Base-by-base conservation (phyloP, 2,329 filamentous ascomycete genomes). In the Aspergillus vadensis region DNA sequence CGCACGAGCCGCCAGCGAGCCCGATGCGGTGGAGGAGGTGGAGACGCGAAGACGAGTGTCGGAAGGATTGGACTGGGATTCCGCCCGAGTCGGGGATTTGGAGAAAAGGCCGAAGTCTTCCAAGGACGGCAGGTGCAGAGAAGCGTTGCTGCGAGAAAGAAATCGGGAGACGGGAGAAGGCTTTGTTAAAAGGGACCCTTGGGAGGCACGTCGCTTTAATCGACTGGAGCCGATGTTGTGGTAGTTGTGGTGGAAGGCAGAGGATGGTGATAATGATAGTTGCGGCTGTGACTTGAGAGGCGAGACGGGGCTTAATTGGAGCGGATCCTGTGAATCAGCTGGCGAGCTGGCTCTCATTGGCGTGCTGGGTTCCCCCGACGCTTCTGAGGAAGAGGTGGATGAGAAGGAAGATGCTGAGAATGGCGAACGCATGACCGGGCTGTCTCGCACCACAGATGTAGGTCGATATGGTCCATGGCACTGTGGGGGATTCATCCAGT, bases 121-220 rank as follows among this genome's bases (percentile, higher is more conserved):
- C 67, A 85, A 85, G 2, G 82, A 82, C 5, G 83, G 83, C 15
- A 86, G 77, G 56, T 83, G 80, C 43, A 86, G 72, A 36, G 73
- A 69, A 5, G 68, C 69, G 60, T 66, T 76, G 53, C 70, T 71
- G 57, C 72, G 76, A 41, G 75, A 72, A 1, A 77, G 63, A 38
- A 76, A 74, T 8, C 74, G 74, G 47, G 75, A 74, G 32, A 74
- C 70, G 9, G 71, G 60, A 4, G 75, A 76, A 2, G 73, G 72
- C 62, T 70, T 72, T 19, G 73, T 70, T 21, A 72, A 64, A 6
- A 76, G 55, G 1, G 74, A 76, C 23, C 74, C 72, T 66, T 76
- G 74, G 1, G 74, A 76, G 57, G 74, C 74, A 65, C 74, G 71
- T 57, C 74, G 73, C 27, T 73, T 72, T 17, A 75, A 67, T 61